phyloP scores from a whole-genome alignment of 2,329 filamentous ascomycete species.

The Phyllosticta citrichinensis region DNA sequence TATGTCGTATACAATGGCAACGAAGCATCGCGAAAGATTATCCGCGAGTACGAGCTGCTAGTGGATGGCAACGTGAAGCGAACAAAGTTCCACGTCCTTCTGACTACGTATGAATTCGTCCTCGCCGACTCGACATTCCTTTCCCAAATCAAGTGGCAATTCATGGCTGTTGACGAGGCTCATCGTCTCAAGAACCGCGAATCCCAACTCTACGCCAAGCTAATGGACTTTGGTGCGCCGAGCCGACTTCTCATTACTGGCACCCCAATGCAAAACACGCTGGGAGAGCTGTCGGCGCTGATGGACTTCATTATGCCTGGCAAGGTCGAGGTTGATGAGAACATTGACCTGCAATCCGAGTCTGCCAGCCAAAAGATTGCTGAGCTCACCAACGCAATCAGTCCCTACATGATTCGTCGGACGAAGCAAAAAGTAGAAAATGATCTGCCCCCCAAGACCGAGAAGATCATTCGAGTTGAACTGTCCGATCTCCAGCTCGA shows the following conservation, averaged over 20 bases:
- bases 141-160: slow-evolving; percentile 92
- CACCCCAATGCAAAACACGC: slow-evolving; percentile 93
- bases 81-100: slow-evolving; percentile 92
- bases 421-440: slow-evolving; percentile 98
- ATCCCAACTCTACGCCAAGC: slow-evolving; percentile 79
- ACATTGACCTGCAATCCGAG: slow-evolving; percentile 73
- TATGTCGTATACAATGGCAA: slow-evolving; percentile 96
- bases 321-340: slow-evolving; percentile 78
- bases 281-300: slow-evolving; percentile 82
- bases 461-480: slow-evolving; percentile 98
- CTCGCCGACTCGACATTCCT: slow-evolving; percentile 76
- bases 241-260: slow-evolving; percentile 90
- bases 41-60: slow-evolving; percentile 82
- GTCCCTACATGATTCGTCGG: slow-evolving; percentile 87
- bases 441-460: slow-evolving; percentile 89
- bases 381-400: slow-evolving; percentile 74
- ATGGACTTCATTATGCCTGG: slow-evolving; percentile 98
- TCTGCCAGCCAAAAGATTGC: slow-evolving; percentile 81
- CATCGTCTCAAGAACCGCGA: slow-evolving; percentile 95
- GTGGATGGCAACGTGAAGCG: slow-evolving; percentile 77
- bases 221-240: slow-evolving; percentile 78
- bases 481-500: slow-evolving; percentile 92
- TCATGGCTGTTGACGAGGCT: slow-evolving; percentile 90
- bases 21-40: slow-evolving; percentile 73
- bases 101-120: slow-evolving; percentile 97